Evolutionary conservation across 2,329 filamentous ascomycete species (phyloP).

Genomic region (Fusarium brachygibbosum): DNA sequence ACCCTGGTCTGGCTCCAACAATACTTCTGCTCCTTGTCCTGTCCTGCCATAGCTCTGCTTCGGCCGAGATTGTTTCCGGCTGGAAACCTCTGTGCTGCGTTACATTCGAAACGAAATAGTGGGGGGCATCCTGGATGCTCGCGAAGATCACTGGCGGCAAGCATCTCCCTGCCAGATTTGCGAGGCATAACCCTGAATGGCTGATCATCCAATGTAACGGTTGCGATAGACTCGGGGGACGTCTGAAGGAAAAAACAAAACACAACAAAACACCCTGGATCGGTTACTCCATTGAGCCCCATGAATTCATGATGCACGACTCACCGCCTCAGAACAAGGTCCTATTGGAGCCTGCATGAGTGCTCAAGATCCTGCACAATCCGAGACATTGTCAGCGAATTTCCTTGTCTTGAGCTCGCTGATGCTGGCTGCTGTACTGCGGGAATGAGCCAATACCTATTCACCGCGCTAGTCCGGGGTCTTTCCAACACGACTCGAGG

Average conservation of each 20-base stretch:
- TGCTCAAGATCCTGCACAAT: conserved; percentile 19
- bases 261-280: conserved; percentile 7
- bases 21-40: background rate
- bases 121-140: conserved; percentile 32
- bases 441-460: conserved; percentile 28
- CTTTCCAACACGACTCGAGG: background rate
- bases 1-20: conserved; percentile 13
- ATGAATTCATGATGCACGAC: conserved; percentile 5
- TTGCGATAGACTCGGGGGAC: conserved; percentile 2
- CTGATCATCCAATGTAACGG: conserved; percentile 38
- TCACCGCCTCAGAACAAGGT: conserved; percentile 35
- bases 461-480: conserved; percentile 8
- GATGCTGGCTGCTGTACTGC: conserved; percentile 11
- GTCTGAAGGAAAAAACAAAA: conserved; percentile 3
- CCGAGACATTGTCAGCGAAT: conserved; percentile 6
- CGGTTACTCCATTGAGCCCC: conserved; percentile 2
- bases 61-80: conserved; percentile 38
- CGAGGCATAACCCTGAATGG: conserved; percentile 29
- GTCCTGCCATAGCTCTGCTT: conserved; percentile 6
- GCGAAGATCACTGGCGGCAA: conserved; percentile 33
- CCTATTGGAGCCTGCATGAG: conserved; percentile 16
- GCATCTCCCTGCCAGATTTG: conserved; percentile 38
- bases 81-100: conserved; percentile 15
- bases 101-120: conserved; percentile 26
- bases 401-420: conserved; percentile 11